These are phyloP conservation scores for Saposhnikovia divaricata DNA, from an alignment of 129 eudicot species.

Conservation along the genomic window DNA sequence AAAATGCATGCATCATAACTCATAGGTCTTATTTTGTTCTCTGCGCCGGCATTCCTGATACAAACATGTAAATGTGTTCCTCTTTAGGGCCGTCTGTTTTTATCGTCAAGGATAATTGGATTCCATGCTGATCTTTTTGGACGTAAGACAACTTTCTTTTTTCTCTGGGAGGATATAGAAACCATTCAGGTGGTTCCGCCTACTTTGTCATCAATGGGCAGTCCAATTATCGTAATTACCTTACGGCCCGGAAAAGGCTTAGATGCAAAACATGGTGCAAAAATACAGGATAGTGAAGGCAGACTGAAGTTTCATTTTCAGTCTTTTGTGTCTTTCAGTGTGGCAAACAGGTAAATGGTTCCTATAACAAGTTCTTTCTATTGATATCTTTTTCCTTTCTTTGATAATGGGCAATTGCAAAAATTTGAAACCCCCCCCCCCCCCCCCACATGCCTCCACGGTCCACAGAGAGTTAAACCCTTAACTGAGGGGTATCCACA, in stretches of 20 bases:
- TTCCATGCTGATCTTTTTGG: conserved; percentile 92
- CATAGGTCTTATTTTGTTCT: not conserved
- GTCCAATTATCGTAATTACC: conserved; percentile 74
- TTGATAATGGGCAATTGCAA: not conserved
- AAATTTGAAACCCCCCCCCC: not conserved
- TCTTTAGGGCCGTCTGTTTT: conserved; percentile 84
- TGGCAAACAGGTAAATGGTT: conserved; percentile 65
- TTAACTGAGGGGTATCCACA: not conserved
- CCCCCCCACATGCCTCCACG: not conserved
- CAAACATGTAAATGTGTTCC: not conserved
- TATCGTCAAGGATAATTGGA: conserved; percentile 91
- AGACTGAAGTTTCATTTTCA: conserved; percentile 93
- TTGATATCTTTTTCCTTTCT: not conserved
- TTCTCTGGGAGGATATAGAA: conserved; percentile 93
- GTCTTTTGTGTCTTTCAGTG: conserved; percentile 87
- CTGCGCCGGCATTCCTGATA: not conserved
- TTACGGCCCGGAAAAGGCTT: conserved; percentile 72
- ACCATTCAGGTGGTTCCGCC: conserved; percentile 85
- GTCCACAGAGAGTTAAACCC: not conserved
- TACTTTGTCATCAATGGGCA: conserved; percentile 93
- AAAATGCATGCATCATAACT: not conserved
- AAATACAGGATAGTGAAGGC: conserved; percentile 75
- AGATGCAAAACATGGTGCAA: conserved; percentile 97
- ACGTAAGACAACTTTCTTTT: conserved; percentile 81
- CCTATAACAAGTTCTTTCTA: not conserved